These are phyloP conservation scores for Fraxinus angustifolia DNA, from an alignment of 305 asterid species.

Conservation along the genomic window DNA sequence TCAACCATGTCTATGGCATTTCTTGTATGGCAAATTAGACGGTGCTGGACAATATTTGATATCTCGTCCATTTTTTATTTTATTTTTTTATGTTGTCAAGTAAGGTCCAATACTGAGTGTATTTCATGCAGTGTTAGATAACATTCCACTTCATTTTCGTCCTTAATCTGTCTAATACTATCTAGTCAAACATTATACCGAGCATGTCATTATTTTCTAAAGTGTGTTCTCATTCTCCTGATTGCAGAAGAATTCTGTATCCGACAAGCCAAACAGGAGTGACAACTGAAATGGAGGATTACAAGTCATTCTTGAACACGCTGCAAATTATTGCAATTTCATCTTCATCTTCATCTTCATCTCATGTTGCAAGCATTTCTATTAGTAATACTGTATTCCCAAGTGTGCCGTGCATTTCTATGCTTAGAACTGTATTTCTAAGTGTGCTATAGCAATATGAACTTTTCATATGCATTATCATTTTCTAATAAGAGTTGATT, in stretches of 20 bases:
- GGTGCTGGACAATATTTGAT: background rate
- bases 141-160: background rate
- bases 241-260: slow-evolving; percentile 38
- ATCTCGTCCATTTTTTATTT: background rate
- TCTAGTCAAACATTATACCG: background rate
- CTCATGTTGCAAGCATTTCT: background rate
- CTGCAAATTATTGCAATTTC: slow-evolving; percentile 6
- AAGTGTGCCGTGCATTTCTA: background rate
- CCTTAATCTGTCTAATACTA: background rate
- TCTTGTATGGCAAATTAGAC: background rate
- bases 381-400: background rate
- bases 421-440: background rate
- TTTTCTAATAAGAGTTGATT: background rate
- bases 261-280: slow-evolving; percentile 75
- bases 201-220: background rate
- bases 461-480: background rate
- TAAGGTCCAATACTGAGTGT: background rate
- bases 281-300: slow-evolving; percentile 32
- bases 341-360: background rate
- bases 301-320: background rate
- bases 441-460: background rate
- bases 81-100: background rate
- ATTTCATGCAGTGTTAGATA: background rate
- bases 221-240: background rate
- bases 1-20: background rate